These are phyloP conservation scores for Calocera cornea DNA, from an alignment of 768 basidiomycete genomes.

Conservation along the genomic window DNA sequence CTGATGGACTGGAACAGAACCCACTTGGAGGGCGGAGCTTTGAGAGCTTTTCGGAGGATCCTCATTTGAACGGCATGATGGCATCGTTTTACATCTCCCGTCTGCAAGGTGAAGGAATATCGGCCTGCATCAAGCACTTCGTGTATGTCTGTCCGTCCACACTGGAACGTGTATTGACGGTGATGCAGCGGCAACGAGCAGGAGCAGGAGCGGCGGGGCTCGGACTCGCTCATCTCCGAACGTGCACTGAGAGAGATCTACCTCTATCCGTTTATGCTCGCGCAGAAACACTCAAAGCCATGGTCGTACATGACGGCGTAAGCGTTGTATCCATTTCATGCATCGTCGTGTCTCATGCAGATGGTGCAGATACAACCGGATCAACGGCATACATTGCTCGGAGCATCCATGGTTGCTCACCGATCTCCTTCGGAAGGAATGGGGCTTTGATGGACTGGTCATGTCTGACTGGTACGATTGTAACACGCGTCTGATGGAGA, in stretches of 20 bases:
- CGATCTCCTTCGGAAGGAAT: slow-evolving; percentile 55
- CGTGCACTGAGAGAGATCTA: slow-evolving; percentile 47
- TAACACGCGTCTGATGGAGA: not conserved
- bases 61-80: slow-evolving; percentile 54
- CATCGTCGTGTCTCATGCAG: not conserved
- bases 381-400: slow-evolving; percentile 60
- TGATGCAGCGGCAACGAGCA: slow-evolving; percentile 56
- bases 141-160: slow-evolving; percentile 31
- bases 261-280: slow-evolving; percentile 44
- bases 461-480: slow-evolving; percentile 67
- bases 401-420: slow-evolving; percentile 49
- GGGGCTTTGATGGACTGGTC: slow-evolving; percentile 55
- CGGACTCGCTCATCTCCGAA: slow-evolving; percentile 35
- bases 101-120: slow-evolving; percentile 60
- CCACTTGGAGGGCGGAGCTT: slow-evolving; percentile 36
- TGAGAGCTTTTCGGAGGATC: slow-evolving; percentile 71
- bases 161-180: not conserved
- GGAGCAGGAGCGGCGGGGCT: slow-evolving; percentile 54
- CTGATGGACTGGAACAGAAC: slow-evolving; percentile 25
- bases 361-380: slow-evolving; percentile 17
- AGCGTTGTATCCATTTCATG: not conserved
- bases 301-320: slow-evolving; percentile 15
- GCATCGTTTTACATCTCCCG: slow-evolving; percentile 65
- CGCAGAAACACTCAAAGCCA: slow-evolving; percentile 21
- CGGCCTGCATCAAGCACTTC: slow-evolving; percentile 69